Conservation (phyloP, 306 rosid genomes). For the Pyrus communis region DNA sequence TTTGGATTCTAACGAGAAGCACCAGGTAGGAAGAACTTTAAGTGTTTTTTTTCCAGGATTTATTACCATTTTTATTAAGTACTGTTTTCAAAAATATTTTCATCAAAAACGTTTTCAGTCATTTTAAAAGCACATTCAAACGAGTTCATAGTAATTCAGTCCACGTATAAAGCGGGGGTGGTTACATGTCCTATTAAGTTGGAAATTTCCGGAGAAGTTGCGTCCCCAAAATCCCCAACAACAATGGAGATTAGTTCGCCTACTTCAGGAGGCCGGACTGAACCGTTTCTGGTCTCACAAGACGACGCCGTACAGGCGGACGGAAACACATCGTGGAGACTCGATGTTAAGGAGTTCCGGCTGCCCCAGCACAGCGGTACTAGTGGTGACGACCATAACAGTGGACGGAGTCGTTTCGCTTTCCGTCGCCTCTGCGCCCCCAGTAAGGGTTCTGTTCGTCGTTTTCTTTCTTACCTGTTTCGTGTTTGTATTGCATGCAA, state of each 20-base stretch:
- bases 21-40: too few species aligned
- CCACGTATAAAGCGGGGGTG: not conserved
- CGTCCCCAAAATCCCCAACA: not conserved
- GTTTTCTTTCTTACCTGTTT: not conserved
- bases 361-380: not conserved
- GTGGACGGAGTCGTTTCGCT: not conserved
- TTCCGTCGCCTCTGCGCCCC: constrained; percentile 14
- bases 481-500: not conserved
- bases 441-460: constrained; percentile 5
- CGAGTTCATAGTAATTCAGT: not conserved
- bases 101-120: too few species aligned
- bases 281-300: constrained; percentile 15
- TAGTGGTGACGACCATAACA: not conserved
- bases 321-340: constrained; percentile 23
- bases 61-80: too few species aligned
- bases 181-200: not conserved
- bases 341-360: constrained; percentile 23
- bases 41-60: too few species aligned
- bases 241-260: not conserved
- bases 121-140: too few species aligned
- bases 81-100: too few species aligned
- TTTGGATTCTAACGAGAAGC: too few species aligned
- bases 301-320: not conserved
- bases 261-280: not conserved
- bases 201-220: not conserved